These are phyloP conservation scores for Fusarium mangiferae DNA, from an alignment of 2,329 filamentous ascomycete genomes.

Conservation along the genomic window DNA sequence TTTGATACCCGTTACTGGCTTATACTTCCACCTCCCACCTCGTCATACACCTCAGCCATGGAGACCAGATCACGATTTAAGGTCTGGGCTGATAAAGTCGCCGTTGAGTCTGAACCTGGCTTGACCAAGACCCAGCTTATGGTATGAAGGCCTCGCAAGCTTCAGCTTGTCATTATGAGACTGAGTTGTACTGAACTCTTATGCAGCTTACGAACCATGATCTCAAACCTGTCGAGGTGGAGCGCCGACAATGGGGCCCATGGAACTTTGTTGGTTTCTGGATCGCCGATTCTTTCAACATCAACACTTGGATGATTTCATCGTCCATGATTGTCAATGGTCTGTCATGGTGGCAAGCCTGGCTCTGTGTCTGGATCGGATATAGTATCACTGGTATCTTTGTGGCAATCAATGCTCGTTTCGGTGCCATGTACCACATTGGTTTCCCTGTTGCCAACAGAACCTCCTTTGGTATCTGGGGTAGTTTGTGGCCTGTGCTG, in stretches of 20 bases:
- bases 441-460: constrained; percentile 85
- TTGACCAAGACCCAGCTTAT: constrained; percentile 83
- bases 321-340: constrained; percentile 82
- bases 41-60: constrained; percentile 16
- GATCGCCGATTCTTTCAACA: constrained; percentile 87
- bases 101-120: constrained; percentile 79
- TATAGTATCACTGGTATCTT: constrained; percentile 82
- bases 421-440: constrained; percentile 89
- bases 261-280: constrained; percentile 93
- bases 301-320: constrained; percentile 95
- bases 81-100: constrained; percentile 67
- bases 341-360: constrained; percentile 91
- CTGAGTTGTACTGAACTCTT: constrained; percentile 27
- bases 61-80: constrained; percentile 52
- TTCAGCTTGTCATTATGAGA: not conserved
- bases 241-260: constrained; percentile 82
- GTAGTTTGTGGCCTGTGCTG: constrained; percentile 86
- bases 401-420: constrained; percentile 80
- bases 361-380: constrained; percentile 88
- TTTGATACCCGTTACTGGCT: not conserved
- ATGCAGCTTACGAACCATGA: constrained; percentile 80
- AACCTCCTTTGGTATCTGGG: constrained; percentile 89
- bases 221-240: constrained; percentile 82
- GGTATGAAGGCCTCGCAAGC: constrained; percentile 54
- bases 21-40: not conserved